Percentiles rank a stretch among this genome's conserved stretches.
Evolutionary conservation across 805 yeast species (phyloP).

Genomic region (Hanseniaspora opuntiae): DNA sequence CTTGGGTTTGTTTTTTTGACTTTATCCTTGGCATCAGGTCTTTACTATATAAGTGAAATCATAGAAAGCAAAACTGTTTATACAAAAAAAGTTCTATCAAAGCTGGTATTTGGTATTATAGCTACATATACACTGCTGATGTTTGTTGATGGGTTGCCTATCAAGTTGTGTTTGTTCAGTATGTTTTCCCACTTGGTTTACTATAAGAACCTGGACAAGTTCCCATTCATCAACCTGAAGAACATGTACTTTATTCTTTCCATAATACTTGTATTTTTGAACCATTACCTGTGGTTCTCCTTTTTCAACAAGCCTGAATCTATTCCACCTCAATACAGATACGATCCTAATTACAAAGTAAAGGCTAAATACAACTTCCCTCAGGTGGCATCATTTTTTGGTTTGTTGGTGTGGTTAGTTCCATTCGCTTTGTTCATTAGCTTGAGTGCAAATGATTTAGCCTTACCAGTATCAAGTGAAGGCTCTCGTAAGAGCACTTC

Average conservation of each 20-base stretch:
- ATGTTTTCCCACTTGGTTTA: conserved; percentile 60
- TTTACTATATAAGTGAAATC: conserved; percentile 78
- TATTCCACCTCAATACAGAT: conserved; percentile 56
- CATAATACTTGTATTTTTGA: conserved; percentile 57
- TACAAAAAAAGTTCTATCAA: conserved; percentile 54
- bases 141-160: conserved; percentile 70
- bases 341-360: conserved; percentile 44
- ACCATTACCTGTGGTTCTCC: conserved; percentile 83
- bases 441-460: conserved; percentile 79
- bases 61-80: conserved; percentile 89
- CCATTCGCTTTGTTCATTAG: conserved; percentile 89
- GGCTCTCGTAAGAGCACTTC: conserved; percentile 20
- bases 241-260: conserved; percentile 59
- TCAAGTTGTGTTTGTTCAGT: conserved; percentile 51
- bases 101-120: conserved; percentile 52
- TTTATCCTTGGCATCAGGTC: conserved; percentile 71
- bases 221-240: conserved; percentile 69
- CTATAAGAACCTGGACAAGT: conserved; percentile 58
- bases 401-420: conserved; percentile 81
- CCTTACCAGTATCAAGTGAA: conserved; percentile 45
- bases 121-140: conserved; percentile 41
- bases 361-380: conserved; percentile 67
- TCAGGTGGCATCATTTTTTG: conserved; percentile 91
- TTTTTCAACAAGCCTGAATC: conserved; percentile 50
- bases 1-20: conserved; percentile 51